Evolutionary conservation across 2,329 filamentous ascomycete genomes (phyloP).

Genomic region (Fusarium transvaalense): DNA sequence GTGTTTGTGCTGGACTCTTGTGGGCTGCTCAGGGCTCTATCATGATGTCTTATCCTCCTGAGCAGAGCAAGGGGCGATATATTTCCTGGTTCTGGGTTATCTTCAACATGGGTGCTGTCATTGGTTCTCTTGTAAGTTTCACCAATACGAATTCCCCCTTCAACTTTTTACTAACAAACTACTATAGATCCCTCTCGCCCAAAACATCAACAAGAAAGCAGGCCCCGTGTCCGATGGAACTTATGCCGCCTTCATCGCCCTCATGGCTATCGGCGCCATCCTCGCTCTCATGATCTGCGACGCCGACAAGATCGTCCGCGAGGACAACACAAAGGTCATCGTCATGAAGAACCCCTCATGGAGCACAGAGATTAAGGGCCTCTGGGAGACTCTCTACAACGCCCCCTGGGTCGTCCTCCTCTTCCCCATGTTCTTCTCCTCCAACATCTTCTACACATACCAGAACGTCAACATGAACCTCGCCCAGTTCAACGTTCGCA

Average conservation of each 20-base stretch:
- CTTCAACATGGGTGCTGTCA: slow-evolving; percentile 91
- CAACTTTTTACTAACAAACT: slow-evolving; percentile 7
- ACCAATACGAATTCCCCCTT: not conserved
- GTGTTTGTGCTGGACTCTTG: slow-evolving; percentile 81
- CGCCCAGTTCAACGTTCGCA: slow-evolving; percentile 66
- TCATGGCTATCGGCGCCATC: slow-evolving; percentile 64
- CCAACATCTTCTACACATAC: slow-evolving; percentile 69
- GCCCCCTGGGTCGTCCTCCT: slow-evolving; percentile 52
- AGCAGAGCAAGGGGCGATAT: slow-evolving; percentile 85
- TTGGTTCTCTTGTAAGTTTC: slow-evolving; percentile 74
- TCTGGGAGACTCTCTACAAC: slow-evolving; percentile 59
- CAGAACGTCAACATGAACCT: slow-evolving; percentile 69
- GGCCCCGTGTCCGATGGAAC: slow-evolving; percentile 63
- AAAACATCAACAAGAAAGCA: slow-evolving; percentile 72
- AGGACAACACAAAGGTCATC: slow-evolving; percentile 55
- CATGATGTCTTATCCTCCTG: slow-evolving; percentile 90
- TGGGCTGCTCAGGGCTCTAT: slow-evolving; percentile 88
- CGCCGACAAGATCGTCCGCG: slow-evolving; percentile 56
- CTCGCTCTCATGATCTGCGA: slow-evolving; percentile 63
- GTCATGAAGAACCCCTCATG: slow-evolving; percentile 54
- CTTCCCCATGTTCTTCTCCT: slow-evolving; percentile 67
- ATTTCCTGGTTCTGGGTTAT: slow-evolving; percentile 96
- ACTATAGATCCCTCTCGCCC: slow-evolving; percentile 73
- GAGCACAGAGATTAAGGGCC: slow-evolving; percentile 52
- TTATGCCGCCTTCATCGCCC: slow-evolving; percentile 62